Base-by-base conservation (phyloP, 2,329 filamentous ascomycete species). In the Colletotrichum sp. region DNA sequence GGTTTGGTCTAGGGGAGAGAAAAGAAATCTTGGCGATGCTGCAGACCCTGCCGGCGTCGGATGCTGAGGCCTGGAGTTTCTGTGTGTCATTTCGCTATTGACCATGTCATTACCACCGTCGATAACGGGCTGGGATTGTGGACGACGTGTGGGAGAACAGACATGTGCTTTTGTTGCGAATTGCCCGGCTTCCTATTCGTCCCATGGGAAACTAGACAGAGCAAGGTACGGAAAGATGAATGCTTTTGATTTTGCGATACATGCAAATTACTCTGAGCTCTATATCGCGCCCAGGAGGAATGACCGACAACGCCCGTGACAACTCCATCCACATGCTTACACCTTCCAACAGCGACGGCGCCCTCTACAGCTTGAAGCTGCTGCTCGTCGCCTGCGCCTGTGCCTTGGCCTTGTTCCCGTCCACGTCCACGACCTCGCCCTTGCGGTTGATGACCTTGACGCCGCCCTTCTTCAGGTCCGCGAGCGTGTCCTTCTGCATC, bases 401-500 rank as follows among this genome's bases (percentile, higher is more conserved):
- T 60, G 85, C 88, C 83, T 89, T 89, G 59, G 94, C 90, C 87
- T 95, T 94, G 81, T 94, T 95, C 34, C 96, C 96, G 79, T 97
- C 93, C 39, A 98, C 90, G 86, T 98, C 94, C 21, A 93, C 93
- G 71, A 98, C 87, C 84, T 96, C 93, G 68, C 96, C 96, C 88
- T 95, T 96, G 86, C 94, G 95, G 78, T 96, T 96, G 86, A 98
- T 97, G 76, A 99, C 91, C 89, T 94, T 96, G 80, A 98, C 96
- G 76, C 95, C 95, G 68, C 95, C 96, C 90, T 94, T 95, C 88
- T 94, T 95, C 82, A 96, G 87, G 73, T 93, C 91, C 3, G 91
- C 91, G 71, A 95, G 83, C 55, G 95, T 88, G 52, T 87, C 83
- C 72, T 82, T 83, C 81, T 85, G 82, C 83, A 83, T 84, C 84